phyloP scores from a whole-genome alignment of 495 filamentous ascomycete species.

The Penicillium macrosclerotiorum region DNA sequence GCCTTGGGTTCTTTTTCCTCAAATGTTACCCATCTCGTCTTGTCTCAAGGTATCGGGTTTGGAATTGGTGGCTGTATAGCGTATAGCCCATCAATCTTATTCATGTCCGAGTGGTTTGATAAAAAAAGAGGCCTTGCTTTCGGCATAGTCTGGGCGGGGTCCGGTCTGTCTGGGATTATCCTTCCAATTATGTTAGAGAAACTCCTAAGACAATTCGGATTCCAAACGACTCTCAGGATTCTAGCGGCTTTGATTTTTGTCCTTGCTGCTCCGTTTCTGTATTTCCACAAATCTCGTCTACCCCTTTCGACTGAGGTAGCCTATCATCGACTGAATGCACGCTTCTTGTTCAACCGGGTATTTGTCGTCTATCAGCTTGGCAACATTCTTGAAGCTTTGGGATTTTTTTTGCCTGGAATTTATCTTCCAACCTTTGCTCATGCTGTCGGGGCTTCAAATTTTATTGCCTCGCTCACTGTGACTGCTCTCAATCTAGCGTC shows the following conservation, averaged over 20 bases:
- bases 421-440: conserved; percentile 59
- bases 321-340: conserved; percentile 24
- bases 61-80: conserved; percentile 46
- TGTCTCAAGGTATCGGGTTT: conserved; percentile 50
- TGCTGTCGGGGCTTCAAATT: conserved; percentile 33
- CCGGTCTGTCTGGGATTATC: conserved; percentile 36
- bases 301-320: conserved; percentile 32
- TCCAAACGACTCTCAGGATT: conserved; percentile 47
- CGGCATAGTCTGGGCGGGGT: conserved; percentile 50
- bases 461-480: conserved; percentile 42
- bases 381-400: conserved; percentile 53
- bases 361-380: conserved; percentile 53
- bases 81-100: conserved; percentile 47
- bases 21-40: conserved; percentile 45
- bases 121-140: conserved; percentile 47
- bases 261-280: conserved; percentile 52
- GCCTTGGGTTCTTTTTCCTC: conserved; percentile 44
- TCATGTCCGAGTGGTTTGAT: conserved; percentile 55
- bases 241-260: conserved; percentile 47
- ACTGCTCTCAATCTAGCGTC: conserved; percentile 51
- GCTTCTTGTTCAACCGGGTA: conserved; percentile 42
- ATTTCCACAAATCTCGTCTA: conserved; percentile 54
- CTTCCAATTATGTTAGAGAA: conserved; percentile 50
- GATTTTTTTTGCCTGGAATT: conserved; percentile 59
- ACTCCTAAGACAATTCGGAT: conserved; percentile 49